Conservation (phyloP, 495 filamentous ascomycete species). For the Neurospora sp. region DNA sequence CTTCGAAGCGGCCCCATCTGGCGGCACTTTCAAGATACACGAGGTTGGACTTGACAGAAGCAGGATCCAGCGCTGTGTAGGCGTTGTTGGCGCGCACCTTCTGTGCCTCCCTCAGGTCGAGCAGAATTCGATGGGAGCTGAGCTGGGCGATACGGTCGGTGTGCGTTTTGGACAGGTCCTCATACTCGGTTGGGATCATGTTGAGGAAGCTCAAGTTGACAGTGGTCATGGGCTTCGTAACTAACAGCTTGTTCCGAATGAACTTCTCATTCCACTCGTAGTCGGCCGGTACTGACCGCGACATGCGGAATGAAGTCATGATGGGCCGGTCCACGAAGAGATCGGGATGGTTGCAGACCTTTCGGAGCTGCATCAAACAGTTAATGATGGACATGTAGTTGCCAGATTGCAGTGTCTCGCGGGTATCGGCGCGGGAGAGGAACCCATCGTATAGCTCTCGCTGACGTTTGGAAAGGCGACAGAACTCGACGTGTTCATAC, state of each 20-base stretch:
- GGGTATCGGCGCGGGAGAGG: slow-evolving; percentile 84
- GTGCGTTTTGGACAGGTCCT: slow-evolving; percentile 50
- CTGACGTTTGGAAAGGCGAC: slow-evolving; percentile 87
- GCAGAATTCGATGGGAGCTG: slow-evolving; percentile 52
- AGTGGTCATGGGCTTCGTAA: slow-evolving; percentile 51
- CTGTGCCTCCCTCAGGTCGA: slow-evolving; percentile 53
- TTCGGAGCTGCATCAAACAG: slow-evolving; percentile 93
- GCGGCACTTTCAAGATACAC: slow-evolving; percentile 62
- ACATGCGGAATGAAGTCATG: slow-evolving; percentile 92
- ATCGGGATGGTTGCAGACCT: slow-evolving; percentile 98
- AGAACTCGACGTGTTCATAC: slow-evolving; percentile 93
- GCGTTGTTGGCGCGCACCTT: slow-evolving; percentile 49
- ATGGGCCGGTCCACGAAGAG: slow-evolving; percentile 97
- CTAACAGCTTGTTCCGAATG: slow-evolving; percentile 56
- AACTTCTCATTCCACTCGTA: slow-evolving; percentile 69
- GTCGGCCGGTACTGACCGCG: slow-evolving; percentile 65
- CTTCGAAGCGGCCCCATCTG: slow-evolving; percentile 62
- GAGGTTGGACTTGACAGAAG: slow-evolving; percentile 56
- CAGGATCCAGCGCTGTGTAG: slow-evolving; percentile 48
- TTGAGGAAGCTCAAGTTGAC: slow-evolving; percentile 74
- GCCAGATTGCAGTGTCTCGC: slow-evolving; percentile 79
- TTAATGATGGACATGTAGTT: slow-evolving; percentile 98
- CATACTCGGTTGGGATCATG: slow-evolving; percentile 63
- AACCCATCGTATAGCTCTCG: slow-evolving; percentile 95
- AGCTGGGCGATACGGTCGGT: slow-evolving; percentile 53